Evolutionary conservation across 495 filamentous ascomycete genomes (phyloP).

Genomic region (Sporormia fimetaria): DNA sequence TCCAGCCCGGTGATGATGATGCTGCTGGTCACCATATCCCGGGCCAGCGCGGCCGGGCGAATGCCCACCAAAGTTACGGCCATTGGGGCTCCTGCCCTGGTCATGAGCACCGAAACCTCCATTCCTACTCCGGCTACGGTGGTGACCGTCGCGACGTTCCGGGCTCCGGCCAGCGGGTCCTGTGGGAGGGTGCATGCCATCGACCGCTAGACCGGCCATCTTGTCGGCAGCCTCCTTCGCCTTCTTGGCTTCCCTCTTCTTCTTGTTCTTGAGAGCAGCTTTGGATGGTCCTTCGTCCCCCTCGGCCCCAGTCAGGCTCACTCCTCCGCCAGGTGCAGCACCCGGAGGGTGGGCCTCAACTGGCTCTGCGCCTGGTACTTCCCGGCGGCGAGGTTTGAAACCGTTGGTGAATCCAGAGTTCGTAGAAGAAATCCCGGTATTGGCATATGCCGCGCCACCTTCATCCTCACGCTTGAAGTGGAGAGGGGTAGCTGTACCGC

Average conservation of each 20-base stretch:
- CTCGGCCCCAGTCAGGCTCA: slow-evolving; percentile 46
- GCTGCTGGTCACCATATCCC: slow-evolving; percentile 19
- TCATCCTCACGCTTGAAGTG: slow-evolving; percentile 97
- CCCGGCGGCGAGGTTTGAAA: slow-evolving; percentile 57
- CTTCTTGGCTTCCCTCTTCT: slow-evolving; percentile 96
- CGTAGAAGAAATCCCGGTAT: slow-evolving; percentile 57
- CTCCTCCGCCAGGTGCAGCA: slow-evolving; percentile 60
- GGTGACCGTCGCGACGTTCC: slow-evolving; percentile 47
- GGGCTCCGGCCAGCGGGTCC: slow-evolving; percentile 45
- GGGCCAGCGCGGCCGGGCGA: slow-evolving; percentile 22
- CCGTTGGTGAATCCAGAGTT: slow-evolving; percentile 48
- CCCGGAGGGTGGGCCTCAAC: slow-evolving; percentile 50
- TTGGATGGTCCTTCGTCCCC: slow-evolving; percentile 64
- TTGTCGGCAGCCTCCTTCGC: slow-evolving; percentile 61
- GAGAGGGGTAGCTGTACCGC: slow-evolving; percentile 75
- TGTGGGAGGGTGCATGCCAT: slow-evolving; percentile 12
- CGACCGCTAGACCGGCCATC: slow-evolving; percentile 31
- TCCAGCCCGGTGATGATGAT: slow-evolving; percentile 7
- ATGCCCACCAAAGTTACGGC: slow-evolving; percentile 31
- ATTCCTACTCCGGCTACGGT: slow-evolving; percentile 50
- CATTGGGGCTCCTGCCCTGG: slow-evolving; percentile 30
- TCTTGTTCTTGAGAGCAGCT: slow-evolving; percentile 92
- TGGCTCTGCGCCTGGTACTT: slow-evolving; percentile 73
- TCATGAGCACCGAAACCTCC: slow-evolving; percentile 20
- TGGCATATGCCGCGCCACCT: slow-evolving; percentile 79